Evolutionary conservation across 2,329 filamentous ascomycete genomes (phyloP), one percentile per base, ranked within the genome.

Genomic region (Thermothelomyces thermophilus): DNA sequence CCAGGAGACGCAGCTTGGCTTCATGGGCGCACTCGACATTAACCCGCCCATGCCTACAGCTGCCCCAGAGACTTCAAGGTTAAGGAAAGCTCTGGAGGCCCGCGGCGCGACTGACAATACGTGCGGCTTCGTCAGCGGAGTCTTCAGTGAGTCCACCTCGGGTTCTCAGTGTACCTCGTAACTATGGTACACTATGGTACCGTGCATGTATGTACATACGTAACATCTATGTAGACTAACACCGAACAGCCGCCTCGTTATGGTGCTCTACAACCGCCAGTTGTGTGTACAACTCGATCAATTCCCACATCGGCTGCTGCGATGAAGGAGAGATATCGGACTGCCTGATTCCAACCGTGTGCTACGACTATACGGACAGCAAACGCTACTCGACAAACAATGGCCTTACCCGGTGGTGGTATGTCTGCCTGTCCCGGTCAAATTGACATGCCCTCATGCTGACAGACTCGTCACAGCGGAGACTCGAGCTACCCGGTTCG

Each of bases 261-360:
- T 64, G 62, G 50, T 69, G 66, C 52, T 54, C 51, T 6, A 31
- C 44, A 3, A 56, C 55, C 6, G 50, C 57, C 6, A 49, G 40
- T 14, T 68, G 66, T 43, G 60, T 62, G 11, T 61, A 56, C 56
- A 65, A 68, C 60, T 56, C 55, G 30, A n/a, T 49, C 22, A 46
- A 55, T 34, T 60, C 48, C 2, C 49, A 59, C 3, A 56, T 64
- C 8, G 66, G 66, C 30, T 69, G 67, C 57, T 69, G 67, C 31
- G 56, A 60, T 34, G 58, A 63, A 26, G 44, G 46, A 8, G 50
- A 58, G 8, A 52, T 5, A 5, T 26, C 53, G 1, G 46, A 22
- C 16, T 63, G 63, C 52, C 45, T 49, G 7, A 41, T 64, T 26
- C 51, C 41, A 28, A 68, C 64, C 3, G 56, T 56, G 2, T 68